Base-by-base conservation (phyloP, 805 yeast species). In the Phaffomyces antillensis region DNA sequence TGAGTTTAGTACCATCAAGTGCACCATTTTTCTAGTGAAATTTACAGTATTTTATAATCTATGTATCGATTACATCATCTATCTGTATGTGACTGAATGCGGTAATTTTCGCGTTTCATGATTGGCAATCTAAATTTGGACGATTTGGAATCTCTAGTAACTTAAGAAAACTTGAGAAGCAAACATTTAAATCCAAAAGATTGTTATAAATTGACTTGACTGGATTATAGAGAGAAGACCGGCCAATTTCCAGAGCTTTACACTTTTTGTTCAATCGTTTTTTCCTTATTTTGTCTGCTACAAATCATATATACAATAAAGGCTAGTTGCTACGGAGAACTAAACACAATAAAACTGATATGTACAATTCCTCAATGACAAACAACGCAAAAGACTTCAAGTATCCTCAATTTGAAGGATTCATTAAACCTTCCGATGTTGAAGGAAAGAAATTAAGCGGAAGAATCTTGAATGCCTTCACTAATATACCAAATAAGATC, bases 401-500 rank as follows among this genome's bases (percentile, higher is more conserved):
- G n/a, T 36, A 40, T 18, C 36, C 43, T 17, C 28, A 42, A 9
- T 52, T 49, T 20, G 50, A 50, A 33, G 47, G 45, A 25, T 56
- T 59, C 28, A 47, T 59, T 38, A 53, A 52, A 39, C 60, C 61
- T n/a, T 39, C 50, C 2, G 61, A 56, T 47, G 56, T 36, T 43
- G 47, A 48, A 9, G 46, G 41, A 40, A 50, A 52, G 49, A 55
- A 58, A 38, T 48, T 59, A 15, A 54, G 57, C 38, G 95, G 95
- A 0, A 67, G 95, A 30, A 75, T 86, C 41, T 63, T 86, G 52
- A 75, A 77, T 48, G 86, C 79, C 40, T 76, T 82, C 71, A 76
- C 90, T 15, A 76, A 73, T 51, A 69, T 86, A 45, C 89, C 93
- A 4, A 74, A 77, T 40, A 82, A 76, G 48, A 76, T 83, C 45